These are phyloP conservation scores for Abrus pulchellus DNA, from an alignment of 306 rosid species.

Conservation along the genomic window DNA sequence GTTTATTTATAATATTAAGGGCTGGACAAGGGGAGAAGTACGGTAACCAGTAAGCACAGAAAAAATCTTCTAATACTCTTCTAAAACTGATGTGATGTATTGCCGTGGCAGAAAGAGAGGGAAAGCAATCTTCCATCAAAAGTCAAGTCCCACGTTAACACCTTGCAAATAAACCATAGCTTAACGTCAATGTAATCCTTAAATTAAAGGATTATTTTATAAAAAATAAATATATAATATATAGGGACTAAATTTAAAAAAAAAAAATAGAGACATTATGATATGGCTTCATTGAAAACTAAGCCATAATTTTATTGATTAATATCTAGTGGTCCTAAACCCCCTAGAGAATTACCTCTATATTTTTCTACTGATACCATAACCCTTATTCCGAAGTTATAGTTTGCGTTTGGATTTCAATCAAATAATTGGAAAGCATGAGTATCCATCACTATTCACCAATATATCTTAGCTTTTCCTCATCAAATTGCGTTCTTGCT, in stretches of 20 bases:
- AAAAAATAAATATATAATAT: too few relatives aligned
- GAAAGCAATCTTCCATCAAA: neutral
- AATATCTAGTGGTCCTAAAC: too few relatives aligned
- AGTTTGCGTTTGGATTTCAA: constrained; percentile 45
- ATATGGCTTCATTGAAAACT: too few relatives aligned
- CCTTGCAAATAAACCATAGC: neutral
- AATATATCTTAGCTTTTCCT: constrained; percentile 56
- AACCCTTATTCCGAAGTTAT: constrained; percentile 51
- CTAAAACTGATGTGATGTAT: neutral
- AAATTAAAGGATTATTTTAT: too few relatives aligned
- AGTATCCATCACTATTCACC: constrained; percentile 13
- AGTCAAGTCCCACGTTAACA: neutral
- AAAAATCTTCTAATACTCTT: too few relatives aligned
- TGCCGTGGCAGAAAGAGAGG: neutral
- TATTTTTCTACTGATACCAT: neutral
- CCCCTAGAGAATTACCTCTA: too few relatives aligned
- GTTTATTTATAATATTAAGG: too few relatives aligned
- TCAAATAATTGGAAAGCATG: constrained; percentile 29
- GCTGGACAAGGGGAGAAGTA: too few relatives aligned
- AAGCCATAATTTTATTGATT: too few relatives aligned
- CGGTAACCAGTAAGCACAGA: too few relatives aligned
- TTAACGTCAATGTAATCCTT: constrained; percentile 21
- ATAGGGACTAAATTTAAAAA: too few relatives aligned
- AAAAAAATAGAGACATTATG: too few relatives aligned
- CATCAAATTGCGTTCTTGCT: constrained; percentile 61